phyloP scores from a whole-genome alignment of 2,329 filamentous ascomycete species.

The Zymoseptoria passerinii region DNA sequence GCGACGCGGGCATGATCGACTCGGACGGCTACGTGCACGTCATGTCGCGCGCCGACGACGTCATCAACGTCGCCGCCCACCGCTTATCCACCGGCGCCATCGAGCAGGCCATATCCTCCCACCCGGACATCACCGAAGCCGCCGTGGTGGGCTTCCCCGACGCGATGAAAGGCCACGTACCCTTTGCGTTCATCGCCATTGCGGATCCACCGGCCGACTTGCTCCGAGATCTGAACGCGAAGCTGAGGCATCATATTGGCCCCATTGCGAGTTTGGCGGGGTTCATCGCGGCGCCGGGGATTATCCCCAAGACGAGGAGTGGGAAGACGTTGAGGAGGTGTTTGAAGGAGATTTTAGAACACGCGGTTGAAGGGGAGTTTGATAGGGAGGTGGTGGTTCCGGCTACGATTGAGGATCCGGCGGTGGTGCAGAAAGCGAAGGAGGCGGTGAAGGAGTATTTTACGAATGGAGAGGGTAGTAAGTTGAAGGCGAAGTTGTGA shows the following conservation, averaged over 20 bases:
- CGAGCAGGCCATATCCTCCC: conserved; percentile 80
- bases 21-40: conserved; percentile 48
- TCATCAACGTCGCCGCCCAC: conserved; percentile 39
- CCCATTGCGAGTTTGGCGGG: conserved; percentile 79
- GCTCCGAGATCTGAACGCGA: conserved; percentile 58
- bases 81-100: conserved; percentile 81
- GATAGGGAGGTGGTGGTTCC: conserved; percentile 66
- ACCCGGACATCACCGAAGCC: conserved; percentile 70
- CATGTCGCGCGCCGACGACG: conserved; percentile 1
- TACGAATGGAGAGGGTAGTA: conserved; percentile 29
- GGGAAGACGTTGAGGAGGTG: conserved; percentile 84
- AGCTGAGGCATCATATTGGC: conserved; percentile 73
- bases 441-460: conserved; percentile 70
- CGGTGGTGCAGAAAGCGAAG: conserved; percentile 66
- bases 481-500: conserved; percentile 30
- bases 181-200: conserved; percentile 78
- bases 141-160: conserved; percentile 84
- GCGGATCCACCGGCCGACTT: conserved; percentile 44
- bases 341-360: conserved; percentile 74
- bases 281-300: conserved; percentile 72
- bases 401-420: conserved; percentile 74
- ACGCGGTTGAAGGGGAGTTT: conserved; percentile 65
- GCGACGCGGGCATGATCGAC: conserved; percentile 82
- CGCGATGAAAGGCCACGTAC: conserved; percentile 76
- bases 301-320: conserved; percentile 88